Percentiles rank a stretch among this genome's conserved stretches.
Conservation (phyloP, 2,329 filamentous ascomycete species). For the Clarireedia homoeocarpa region DNA sequence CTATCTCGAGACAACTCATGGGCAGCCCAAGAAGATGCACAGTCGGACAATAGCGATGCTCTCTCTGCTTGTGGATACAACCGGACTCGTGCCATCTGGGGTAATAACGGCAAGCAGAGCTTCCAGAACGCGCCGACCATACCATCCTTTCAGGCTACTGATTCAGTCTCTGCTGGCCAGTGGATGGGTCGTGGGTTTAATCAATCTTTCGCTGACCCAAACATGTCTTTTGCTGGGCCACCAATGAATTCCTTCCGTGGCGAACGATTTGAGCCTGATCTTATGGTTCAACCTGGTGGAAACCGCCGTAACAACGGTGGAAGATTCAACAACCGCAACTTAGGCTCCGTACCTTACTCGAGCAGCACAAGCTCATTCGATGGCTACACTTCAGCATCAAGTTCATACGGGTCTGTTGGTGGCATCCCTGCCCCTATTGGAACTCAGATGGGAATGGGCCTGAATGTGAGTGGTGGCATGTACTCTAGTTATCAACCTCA, state of each 20-base stretch:
- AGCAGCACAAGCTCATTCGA: conserved; percentile 30
- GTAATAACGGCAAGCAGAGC: conserved; percentile 34
- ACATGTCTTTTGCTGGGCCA: conserved; percentile 22
- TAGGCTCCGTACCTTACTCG: conserved; percentile 23
- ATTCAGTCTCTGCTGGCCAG: conserved; percentile 33
- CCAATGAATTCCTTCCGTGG: conserved; percentile 22
- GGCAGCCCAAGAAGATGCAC: conserved; percentile 44
- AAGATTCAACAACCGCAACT: conserved; percentile 25
- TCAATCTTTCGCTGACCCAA: conserved; percentile 26
- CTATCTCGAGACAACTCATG: conserved; percentile 39
- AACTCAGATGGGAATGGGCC: conserved; percentile 16
- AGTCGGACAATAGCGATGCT: conserved; percentile 49
- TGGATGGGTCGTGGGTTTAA: conserved; percentile 39
- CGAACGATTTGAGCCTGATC: conserved; percentile 26
- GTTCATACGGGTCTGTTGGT: conserved; percentile 24
- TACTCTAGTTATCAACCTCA: conserved; percentile 39
- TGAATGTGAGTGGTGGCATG: conserved; percentile 19
- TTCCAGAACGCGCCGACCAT: conserved; percentile 25
- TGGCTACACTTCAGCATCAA: conserved; percentile 24
- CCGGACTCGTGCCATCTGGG: conserved; percentile 50
- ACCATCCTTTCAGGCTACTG: conserved; percentile 20
- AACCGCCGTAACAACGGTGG: conserved; percentile 22
- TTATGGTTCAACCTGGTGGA: conserved; percentile 22
- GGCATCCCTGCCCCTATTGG: conserved; percentile 18
- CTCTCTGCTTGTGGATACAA: conserved; percentile 44